A percentile compares a stretch with the other conserved stretches of the same genome.
phyloP scores from a whole-genome alignment of 257 asterid species.

The Jacaranda copaia region DNA sequence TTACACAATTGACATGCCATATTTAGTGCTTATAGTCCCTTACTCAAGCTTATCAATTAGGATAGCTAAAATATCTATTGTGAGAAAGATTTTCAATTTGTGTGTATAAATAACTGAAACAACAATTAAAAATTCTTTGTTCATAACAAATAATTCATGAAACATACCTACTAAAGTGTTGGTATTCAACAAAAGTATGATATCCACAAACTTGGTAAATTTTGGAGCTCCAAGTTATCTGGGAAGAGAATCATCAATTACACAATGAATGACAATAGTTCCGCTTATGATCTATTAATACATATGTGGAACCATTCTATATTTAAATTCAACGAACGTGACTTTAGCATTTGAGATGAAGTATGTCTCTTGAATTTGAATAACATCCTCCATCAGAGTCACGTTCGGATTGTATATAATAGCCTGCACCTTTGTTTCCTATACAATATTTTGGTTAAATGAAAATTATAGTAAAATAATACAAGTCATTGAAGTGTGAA shows the following conservation, averaged over 20 bases:
- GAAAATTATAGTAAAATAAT: neutral
- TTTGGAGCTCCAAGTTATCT: too few species aligned
- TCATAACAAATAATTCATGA: neutral
- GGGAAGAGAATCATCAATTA: too few species aligned
- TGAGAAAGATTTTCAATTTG: neutral
- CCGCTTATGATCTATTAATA: too few species aligned
- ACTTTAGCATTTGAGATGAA: neutral
- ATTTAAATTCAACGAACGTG: too few species aligned
- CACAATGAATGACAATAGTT: too few species aligned
- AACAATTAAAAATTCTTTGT: neutral
- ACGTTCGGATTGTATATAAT: neutral
- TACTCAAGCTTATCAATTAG: neutral
- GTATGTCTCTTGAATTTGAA: neutral
- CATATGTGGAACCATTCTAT: too few species aligned
- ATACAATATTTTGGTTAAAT: neutral
- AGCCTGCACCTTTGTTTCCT: too few species aligned
- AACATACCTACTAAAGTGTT: too few species aligned
- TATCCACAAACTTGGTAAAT: too few species aligned
- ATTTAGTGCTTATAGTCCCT: neutral
- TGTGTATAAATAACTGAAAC: neutral
- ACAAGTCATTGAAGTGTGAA: neutral
- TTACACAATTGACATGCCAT: neutral
- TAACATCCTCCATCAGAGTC: neutral
- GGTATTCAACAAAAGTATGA: too few species aligned
- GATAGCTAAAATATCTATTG: neutral